Evolutionary conservation across 768 basidiomycete genomes (phyloP), one percentile per base, ranked within the genome.

Genomic region (Lentinula edodes): DNA sequence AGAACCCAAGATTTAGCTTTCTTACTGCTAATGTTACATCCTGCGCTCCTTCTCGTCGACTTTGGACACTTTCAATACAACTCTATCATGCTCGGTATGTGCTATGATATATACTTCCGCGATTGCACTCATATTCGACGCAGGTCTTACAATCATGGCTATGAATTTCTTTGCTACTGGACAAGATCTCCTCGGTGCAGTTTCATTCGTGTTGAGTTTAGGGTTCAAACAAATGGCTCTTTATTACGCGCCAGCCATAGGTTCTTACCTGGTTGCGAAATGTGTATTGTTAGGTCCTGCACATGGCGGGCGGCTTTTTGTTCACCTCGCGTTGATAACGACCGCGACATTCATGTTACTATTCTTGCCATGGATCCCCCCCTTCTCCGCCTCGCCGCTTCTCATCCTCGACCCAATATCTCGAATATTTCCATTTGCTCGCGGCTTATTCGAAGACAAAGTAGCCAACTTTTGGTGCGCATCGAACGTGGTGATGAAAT

Each of bases 401-500:
- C 68, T 75, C 23, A 80, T 91, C 63, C 62, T 82, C n/a, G 83
- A 86, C 56, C 85, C 90, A 15, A 76, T 95, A 51, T 77, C 77
- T 13, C 87, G 95, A 6, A 93, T 97, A 60, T 98, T 98, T 71
- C 95, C 95, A 0, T 93, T 98, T 70, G 80, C 83, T 6, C 87
- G 95, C 34, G 95, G 95, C 13, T 78, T 95, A 2, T 95, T 95
- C 68, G 94, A 96, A 70, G 93, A 96, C 76, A 95, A 96, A 69
- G 95, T 98, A 23, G 93, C 95, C 43, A 98, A 98, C 71, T 92
- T 96, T 70, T 98, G 95, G 95, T 97, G 95, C 72, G 91, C 93
- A 36, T 85, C 88, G 16, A 93, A 98, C 70, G 87, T 95, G 28
- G 73, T 90, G 13, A 72, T 98, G 74, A 97, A 96, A 71, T 97